Percentiles rank a stretch among this genome's conserved stretches.
Evolutionary conservation across 2,329 filamentous ascomycete species (phyloP).

Genomic region (Thermothelomyces thermophilus): DNA sequence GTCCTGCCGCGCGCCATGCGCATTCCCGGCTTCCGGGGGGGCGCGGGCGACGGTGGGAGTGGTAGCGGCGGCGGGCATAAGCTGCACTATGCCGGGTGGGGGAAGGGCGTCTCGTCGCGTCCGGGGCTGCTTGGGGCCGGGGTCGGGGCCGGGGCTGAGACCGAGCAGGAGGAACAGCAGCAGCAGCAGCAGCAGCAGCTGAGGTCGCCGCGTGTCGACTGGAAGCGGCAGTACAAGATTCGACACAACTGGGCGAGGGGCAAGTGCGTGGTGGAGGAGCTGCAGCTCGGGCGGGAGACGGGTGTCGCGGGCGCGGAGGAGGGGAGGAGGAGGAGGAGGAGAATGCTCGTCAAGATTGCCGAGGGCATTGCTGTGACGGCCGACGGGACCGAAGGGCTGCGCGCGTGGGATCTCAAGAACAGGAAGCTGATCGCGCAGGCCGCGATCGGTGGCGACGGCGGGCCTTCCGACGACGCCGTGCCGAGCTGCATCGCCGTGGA

Average conservation of each 20-base stretch:
- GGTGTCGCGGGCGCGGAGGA: not conserved
- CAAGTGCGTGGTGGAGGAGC: constrained; percentile 70
- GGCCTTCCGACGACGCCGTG: constrained; percentile 25
- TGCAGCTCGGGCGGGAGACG: constrained; percentile 42
- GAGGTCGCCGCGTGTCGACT: constrained; percentile 54
- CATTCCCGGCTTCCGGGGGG: constrained; percentile 57
- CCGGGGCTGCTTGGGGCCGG: not conserved
- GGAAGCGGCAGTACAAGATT: constrained; percentile 84
- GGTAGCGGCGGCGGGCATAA: constrained; percentile 28
- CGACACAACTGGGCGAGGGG: constrained; percentile 88
- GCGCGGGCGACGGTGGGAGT: constrained; percentile 18
- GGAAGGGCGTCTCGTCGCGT: constrained; percentile 1
- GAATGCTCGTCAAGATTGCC: constrained; percentile 70
- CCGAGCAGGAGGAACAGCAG: constrained; percentile 30
- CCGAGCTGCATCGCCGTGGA: constrained; percentile 65
- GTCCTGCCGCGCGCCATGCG: constrained; percentile 73
- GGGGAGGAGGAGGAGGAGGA: constrained; percentile 39
- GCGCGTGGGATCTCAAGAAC: constrained; percentile 69
- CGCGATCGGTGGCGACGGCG: constrained; percentile 28
- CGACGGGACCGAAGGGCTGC: constrained; percentile 61
- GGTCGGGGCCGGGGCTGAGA: not conserved
- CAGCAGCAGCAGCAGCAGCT: no score
- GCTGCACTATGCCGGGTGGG: constrained; percentile 40
- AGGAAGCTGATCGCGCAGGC: constrained; percentile 51
- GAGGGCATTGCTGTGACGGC: constrained; percentile 73